Base-by-base conservation (phyloP, 2,329 filamentous ascomycete genomes). In the Cryphonectria nitschkei region DNA sequence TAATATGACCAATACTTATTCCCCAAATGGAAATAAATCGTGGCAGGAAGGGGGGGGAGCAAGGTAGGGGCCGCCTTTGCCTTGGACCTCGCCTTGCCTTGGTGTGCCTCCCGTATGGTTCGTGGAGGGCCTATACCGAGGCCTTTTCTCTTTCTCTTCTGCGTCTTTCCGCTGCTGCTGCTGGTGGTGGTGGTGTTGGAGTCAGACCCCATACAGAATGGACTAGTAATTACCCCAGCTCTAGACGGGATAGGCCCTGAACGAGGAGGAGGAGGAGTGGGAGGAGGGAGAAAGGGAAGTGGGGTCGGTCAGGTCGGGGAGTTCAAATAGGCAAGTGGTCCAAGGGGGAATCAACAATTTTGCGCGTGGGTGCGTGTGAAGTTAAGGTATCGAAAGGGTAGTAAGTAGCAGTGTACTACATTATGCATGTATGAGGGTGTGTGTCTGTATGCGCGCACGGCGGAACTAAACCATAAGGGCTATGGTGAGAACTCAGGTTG, bases 261-360 rank as follows among this genome's bases (percentile, higher is more conserved):
- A 46, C 16, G 43, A 46, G 8, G 41, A 43, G 16, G 19, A 46
- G 46, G 46, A n/a, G 43, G 43, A 43, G 41, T 11, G 16, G 41
- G 41, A 43, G 41, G 43, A n/a, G 46, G 46, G 8, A 7, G 22
- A 7, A 8, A 9, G 22, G 19, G 43, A 50, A 22, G 43, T n/a
- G 39, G 37, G 41, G 46, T 34, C 9, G 46, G 29, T 32, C 60
- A 52, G 58, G 54, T 63, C 58, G 34, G 46, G 22, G 67, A 41
- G 50, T 56, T 68, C 37, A 61, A 61, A 68, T 56, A 67, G 54
- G 32, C 43, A 70, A 52, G 34, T 52, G 32, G 29, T 41, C 66
- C 41, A 54, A 26, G 14, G n/a, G 39, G 26, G 62, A 65, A 50
- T 19, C 19, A 50, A 61, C 22, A 60, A 19, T 9, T 34, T n/a